phyloP scores from a whole-genome alignment of 495 filamentous ascomycete species.

The Tirmania nivea region DNA sequence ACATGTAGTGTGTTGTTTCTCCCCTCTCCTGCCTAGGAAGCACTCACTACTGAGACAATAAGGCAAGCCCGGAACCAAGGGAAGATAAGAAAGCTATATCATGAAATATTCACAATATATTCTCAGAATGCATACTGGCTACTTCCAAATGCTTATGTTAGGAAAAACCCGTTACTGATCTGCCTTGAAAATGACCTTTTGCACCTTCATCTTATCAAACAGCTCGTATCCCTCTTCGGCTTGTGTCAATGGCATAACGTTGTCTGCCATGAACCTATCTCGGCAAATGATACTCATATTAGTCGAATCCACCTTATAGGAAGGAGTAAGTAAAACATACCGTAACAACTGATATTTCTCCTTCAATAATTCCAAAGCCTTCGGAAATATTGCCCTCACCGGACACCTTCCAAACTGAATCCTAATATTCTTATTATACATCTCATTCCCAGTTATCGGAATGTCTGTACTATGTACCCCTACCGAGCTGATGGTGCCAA shows the following conservation, averaged over 20 bases:
- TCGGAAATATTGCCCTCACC: constrained; percentile 59
- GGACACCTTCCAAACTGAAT: constrained; percentile 92
- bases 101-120: too few relatives aligned
- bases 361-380: constrained; percentile 56
- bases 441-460: constrained; percentile 62
- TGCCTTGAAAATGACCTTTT: constrained; percentile 47
- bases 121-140: too few relatives aligned
- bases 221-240: constrained; percentile 79
- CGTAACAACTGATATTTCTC: constrained; percentile 62
- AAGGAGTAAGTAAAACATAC: constrained; percentile 32
- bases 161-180: too few relatives aligned
- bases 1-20: too few relatives aligned
- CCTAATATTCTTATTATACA: constrained; percentile 67
- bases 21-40: too few relatives aligned
- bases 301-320: background rate
- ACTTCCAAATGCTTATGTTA: too few relatives aligned
- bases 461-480: constrained; percentile 88
- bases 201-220: constrained; percentile 80
- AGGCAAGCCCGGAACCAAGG: too few relatives aligned
- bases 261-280: constrained; percentile 72
- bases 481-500: constrained; percentile 67
- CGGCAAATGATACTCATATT: constrained; percentile 7
- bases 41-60: too few relatives aligned
- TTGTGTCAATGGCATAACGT: constrained; percentile 69
- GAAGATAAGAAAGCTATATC: too few relatives aligned